A percentile compares a stretch with the other conserved stretches of the same genome.
These are phyloP conservation scores for Ceratobasidium sp. DNA, from an alignment of 1,284 basidiomycete genomes.

Conservation along the genomic window DNA sequence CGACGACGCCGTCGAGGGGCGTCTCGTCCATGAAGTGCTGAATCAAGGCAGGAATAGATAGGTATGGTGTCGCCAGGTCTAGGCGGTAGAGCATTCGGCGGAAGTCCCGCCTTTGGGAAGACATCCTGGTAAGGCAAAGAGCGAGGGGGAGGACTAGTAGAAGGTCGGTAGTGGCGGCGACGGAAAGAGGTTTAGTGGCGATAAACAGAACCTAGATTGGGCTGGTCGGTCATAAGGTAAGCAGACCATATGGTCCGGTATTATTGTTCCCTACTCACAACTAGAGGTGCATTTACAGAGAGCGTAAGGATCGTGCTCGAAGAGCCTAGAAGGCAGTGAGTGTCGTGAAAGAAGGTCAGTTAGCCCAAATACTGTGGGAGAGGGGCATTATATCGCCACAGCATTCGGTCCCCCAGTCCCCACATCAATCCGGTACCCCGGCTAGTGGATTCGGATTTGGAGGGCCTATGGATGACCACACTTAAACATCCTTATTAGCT, in stretches of 20 bases:
- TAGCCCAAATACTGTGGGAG: constrained; percentile 16
- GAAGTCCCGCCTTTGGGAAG: constrained; percentile 41
- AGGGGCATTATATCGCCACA: constrained; percentile 28
- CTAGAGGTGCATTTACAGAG: constrained; percentile 37
- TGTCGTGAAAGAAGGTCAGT: constrained; percentile 39
- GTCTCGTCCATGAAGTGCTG: constrained; percentile 42
- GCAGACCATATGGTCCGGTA: constrained; percentile 17
- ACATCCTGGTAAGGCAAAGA: constrained; percentile 42
- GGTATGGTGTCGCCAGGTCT: constrained; percentile 41
- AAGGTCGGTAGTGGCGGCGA: constrained; percentile 20
- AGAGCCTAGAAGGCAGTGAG: constrained; percentile 37
- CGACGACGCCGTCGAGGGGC: constrained; percentile 37
- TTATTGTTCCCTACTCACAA: constrained; percentile 22
- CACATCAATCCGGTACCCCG: constrained; percentile 20
- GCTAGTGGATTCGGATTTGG: neutral
- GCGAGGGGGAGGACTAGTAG: constrained; percentile 30
- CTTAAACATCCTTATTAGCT: constrained; percentile 1
- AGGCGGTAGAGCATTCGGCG: constrained; percentile 43
- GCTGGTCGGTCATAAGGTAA: constrained; percentile 22
- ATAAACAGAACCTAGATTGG: constrained; percentile 17
- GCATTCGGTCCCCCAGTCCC: neutral
- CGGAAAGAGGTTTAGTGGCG: constrained; percentile 32
- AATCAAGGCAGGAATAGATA: constrained; percentile 38
- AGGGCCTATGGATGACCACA: constrained; percentile 3
- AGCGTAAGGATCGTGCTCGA: constrained; percentile 42